Evolutionary conservation across 805 yeast genomes (phyloP), one percentile per base, ranked within the genome.

Genomic region (Spathaspora passalidarum): DNA sequence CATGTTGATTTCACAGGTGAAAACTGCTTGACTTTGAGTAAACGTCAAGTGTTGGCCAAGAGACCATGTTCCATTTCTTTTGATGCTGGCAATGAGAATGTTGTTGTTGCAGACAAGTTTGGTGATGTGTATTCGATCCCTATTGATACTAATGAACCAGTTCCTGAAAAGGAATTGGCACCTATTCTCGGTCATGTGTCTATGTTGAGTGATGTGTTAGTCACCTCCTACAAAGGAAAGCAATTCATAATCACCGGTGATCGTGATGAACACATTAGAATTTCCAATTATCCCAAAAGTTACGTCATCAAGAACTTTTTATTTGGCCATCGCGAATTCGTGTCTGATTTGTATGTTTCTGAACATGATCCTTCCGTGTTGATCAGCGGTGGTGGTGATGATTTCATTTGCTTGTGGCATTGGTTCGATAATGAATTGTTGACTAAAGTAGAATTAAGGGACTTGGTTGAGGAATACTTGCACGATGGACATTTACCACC

Each of bases 101-200:
- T 91, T 6, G 62, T 89, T 2, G 77, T 91, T 19, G 97, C 96
- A 17, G 99, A 94, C 63, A 94, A 94, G 69, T 94, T 92, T 61
- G 99, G 99, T 40, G 99, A 94, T 65, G 97, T 90, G 5, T 94
- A 88, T 62, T 63, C 76, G 1, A 70, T 88, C 32, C 67, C 75
- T 2, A 65, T 81, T 22, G 68, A 67, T 18, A 59, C 61, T 11
- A 55, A 62, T 3, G 65, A 56, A 0, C 56, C 75, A 1, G 62
- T 68, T 1, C 73, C 75, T 3, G 79, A 76, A 39, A 62, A 80
- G 38, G 43, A 51, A 1, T 55, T 71, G 42, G 76, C 71, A 32
- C 97, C 97, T 2, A 74, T 92, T 5, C 68, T 92, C 44, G 99
- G 99, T 6, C 99, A 94, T 65, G 98, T 94, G 4, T 91, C 97